A percentile compares a stretch with the other conserved stretches of the same genome.
These are phyloP conservation scores for Zopfochytrium polystomum DNA, from an alignment of 371 early-diverging fungal genomes.

Conservation along the genomic window DNA sequence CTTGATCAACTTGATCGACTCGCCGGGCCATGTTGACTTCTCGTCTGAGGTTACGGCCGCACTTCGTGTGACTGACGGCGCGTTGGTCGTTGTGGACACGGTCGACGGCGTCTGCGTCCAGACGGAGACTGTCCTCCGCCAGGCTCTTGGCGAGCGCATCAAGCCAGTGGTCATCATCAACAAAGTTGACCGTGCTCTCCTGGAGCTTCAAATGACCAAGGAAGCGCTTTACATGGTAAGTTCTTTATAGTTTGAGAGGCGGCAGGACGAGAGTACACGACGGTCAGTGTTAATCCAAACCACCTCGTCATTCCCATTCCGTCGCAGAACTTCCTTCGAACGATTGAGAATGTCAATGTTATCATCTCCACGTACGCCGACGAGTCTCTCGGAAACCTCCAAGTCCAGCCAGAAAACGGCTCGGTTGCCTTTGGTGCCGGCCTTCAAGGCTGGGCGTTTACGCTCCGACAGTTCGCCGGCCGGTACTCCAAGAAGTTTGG, in stretches of 20 bases:
- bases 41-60: slow-evolving; percentile 99
- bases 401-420: slow-evolving; percentile 91
- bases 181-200: slow-evolving; percentile 99
- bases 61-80: slow-evolving; percentile 99
- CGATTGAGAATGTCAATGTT: slow-evolving; percentile 95
- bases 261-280: slow-evolving; percentile 79
- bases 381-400: slow-evolving; percentile 79
- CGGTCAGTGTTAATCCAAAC: slow-evolving; percentile 88
- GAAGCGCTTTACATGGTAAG: slow-evolving; percentile 85
- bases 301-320: slow-evolving; percentile 37
- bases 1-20: slow-evolving; percentile 99
- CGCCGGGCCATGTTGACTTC: slow-evolving; percentile 99
- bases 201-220: slow-evolving; percentile 95
- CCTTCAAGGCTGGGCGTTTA: slow-evolving; percentile 99
- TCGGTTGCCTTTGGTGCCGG: slow-evolving; percentile 99
- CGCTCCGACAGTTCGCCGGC: slow-evolving; percentile 96
- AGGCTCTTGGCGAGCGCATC: slow-evolving; percentile 98
- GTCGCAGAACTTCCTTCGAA: slow-evolving; percentile 77
- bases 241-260: no score
- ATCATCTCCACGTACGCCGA: slow-evolving; percentile 89
- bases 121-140: slow-evolving; percentile 99
- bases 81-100: slow-evolving; percentile 98
- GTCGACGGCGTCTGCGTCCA: slow-evolving; percentile 99
- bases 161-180: slow-evolving; percentile 98
- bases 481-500: slow-evolving; percentile 98